phyloP scores from a whole-genome alignment of 2,329 filamentous ascomycete genomes.

The Penicillium corylophilum region DNA sequence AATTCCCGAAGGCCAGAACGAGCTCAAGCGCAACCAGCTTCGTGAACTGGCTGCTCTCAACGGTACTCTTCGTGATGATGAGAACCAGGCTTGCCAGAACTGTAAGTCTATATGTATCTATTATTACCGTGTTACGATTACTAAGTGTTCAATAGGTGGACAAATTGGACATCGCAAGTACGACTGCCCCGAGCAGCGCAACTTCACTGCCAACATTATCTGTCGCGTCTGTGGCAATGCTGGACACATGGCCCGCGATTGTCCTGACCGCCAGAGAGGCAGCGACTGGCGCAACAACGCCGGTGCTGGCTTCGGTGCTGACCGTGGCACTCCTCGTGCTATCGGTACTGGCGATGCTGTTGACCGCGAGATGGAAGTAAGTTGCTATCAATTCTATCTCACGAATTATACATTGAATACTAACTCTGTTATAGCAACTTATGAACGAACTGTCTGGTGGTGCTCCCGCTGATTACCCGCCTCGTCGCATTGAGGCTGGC shows the following conservation, averaged over 20 bases:
- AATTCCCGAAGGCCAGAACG: constrained; percentile 97
- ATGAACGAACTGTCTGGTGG: constrained; percentile 94
- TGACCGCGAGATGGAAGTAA: constrained; percentile 91
- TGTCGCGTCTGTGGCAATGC: constrained; percentile 97
- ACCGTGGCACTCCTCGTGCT: constrained; percentile 55
- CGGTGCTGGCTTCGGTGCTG: constrained; percentile 52
- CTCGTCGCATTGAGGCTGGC: constrained; percentile 82
- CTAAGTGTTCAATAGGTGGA: constrained; percentile 56
- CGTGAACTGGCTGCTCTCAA: constrained; percentile 96
- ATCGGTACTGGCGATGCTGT: constrained; percentile 79
- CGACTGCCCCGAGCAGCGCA: constrained; percentile 95
- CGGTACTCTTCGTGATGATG: constrained; percentile 97
- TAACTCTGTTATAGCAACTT: constrained; percentile 67
- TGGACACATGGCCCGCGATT: constrained; percentile 97
- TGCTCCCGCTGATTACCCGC: constrained; percentile 58
- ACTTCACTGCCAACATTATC: constrained; percentile 99
- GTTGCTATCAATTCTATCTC: constrained; percentile 30
- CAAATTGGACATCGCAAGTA: constrained; percentile 99
- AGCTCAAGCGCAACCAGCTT: constrained; percentile 97
- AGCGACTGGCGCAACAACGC: constrained; percentile 77
- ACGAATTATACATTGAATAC: constrained; percentile 22
- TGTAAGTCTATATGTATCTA: constrained; percentile 51
- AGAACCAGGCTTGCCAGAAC: constrained; percentile 99
- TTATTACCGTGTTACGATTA: not conserved
- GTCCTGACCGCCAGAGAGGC: constrained; percentile 88